A percentile compares a stretch with the other conserved stretches of the same genome.
These are phyloP conservation scores for Lachnellula subtilissima DNA, from an alignment of 2,329 filamentous ascomycete species.

Conservation along the genomic window DNA sequence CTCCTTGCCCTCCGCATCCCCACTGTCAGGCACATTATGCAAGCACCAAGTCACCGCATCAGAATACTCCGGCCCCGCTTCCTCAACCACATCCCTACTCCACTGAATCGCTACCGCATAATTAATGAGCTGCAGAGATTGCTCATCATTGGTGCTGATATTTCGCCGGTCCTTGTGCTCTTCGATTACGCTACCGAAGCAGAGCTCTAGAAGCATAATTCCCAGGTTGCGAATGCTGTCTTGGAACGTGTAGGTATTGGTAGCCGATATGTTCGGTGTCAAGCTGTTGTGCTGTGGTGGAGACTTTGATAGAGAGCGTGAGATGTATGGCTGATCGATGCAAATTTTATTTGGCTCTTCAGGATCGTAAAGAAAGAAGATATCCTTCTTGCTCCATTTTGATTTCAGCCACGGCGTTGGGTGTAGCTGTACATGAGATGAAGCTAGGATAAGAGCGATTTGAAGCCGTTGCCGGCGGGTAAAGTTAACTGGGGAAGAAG, in stretches of 20 bases:
- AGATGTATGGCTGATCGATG: slow-evolving; percentile 16
- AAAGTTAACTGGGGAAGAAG: slow-evolving; percentile 1
- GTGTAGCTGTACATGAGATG: slow-evolving; percentile 15
- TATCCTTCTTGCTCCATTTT: slow-evolving; percentile 14
- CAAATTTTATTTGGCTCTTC: slow-evolving; percentile 3
- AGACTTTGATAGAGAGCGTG: slow-evolving; percentile 3
- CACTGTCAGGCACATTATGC: slow-evolving; percentile 5
- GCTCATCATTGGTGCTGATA: neutral
- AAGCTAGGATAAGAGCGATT: slow-evolving; percentile 14
- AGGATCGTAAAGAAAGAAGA: slow-evolving; percentile 12
- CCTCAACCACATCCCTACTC: slow-evolving; percentile 7
- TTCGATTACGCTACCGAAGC: slow-evolving; percentile 11
- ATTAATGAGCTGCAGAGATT: neutral
- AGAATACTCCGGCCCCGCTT: slow-evolving; percentile 10
- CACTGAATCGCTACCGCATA: slow-evolving; percentile 7
- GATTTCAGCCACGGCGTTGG: slow-evolving; percentile 12
- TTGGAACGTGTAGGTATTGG: slow-evolving; percentile 2
- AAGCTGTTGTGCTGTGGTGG: neutral
- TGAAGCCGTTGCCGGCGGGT: slow-evolving; percentile 9
- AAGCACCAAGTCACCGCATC: slow-evolving; percentile 15
- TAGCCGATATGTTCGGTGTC: neutral
- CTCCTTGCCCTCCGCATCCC: slow-evolving; percentile 2
- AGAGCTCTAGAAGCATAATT: slow-evolving; percentile 16
- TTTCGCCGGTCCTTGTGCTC: slow-evolving; percentile 5
- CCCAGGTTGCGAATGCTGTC: slow-evolving; percentile 12